Base-by-base conservation (phyloP, 768 basidiomycete genomes). In the Podaxis mareebaensis region DNA sequence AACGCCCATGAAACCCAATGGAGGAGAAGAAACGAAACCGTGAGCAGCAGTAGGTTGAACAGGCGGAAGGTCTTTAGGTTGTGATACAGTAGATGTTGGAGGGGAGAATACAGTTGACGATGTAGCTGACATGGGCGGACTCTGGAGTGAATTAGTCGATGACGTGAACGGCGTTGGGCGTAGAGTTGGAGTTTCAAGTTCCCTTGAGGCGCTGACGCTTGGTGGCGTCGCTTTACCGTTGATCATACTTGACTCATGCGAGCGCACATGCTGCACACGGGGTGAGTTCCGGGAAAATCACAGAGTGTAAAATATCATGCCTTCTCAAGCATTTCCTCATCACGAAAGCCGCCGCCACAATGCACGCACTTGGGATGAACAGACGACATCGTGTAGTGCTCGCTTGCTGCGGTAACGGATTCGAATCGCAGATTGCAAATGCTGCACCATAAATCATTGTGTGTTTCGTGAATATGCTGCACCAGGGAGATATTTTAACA, bases 341-440 rank as follows among this genome's bases (percentile, higher is more conserved):
- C 78, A 51, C 71, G 65, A 61, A 82, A 83, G 33, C 81, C 79
- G 51, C 75, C 56, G n/a, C 71, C 67, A 57, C 83, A 85, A 33
- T 71, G 67, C 26, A 69, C 64, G 60, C 84, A 84, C 58, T 77
- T 78, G 2, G 84, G 81, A 69, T 85, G 84, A 17, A 66, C 70
- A 24, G 73, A 70, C 17, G 83, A 82, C 11, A 73, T 72, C 20
- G 64, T 70, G 66, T 78, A 80, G 64, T 85, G 83, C 33, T 71
- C 72, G 51, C 77, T 73, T 26, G 81, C 64, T 20, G 72, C 67
- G 24, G 77, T 74, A 1, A 69, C 55, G 13, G 73, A 72, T 44
- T 77, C 74, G 61, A 84, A 84, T 38, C 75, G 75, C 60, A 75
- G 73, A 8, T 71, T 73, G 66, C 83, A 84, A 3, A 67, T 59